Evolutionary conservation across 164 flowering plant species (phyloP).

Genomic region (Stephania yunnanensis): DNA sequence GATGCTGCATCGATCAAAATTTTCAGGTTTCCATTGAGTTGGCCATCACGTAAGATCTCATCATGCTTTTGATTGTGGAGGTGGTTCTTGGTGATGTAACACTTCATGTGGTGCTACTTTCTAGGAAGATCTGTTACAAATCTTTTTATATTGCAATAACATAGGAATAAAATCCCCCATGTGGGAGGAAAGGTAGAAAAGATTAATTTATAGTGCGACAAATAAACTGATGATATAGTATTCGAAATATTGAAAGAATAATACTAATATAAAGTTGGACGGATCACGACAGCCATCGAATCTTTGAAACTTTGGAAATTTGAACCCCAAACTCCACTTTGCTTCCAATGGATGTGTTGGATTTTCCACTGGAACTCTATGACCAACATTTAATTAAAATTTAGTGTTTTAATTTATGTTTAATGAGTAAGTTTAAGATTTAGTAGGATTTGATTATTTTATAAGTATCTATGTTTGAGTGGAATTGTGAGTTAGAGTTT

Average conservation of each 20-base stretch:
- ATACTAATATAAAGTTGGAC: neutral
- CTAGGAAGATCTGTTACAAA: neutral
- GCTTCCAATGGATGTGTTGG: neutral
- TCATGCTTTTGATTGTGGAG: neutral
- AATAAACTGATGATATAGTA: too few species aligned
- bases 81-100: neutral
- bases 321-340: neutral
- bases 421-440: too few species aligned
- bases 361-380: too few species aligned
- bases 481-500: too few species aligned
- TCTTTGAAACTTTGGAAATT: neutral
- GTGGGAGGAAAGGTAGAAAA: slow-evolving; percentile 2
- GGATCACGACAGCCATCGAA: neutral
- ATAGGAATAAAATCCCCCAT: neutral
- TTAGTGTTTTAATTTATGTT: too few species aligned
- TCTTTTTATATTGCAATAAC: neutral
- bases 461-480: too few species aligned
- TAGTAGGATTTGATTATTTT: too few species aligned
- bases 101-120: neutral
- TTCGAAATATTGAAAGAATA: neutral
- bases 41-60: neutral
- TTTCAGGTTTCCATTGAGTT: neutral
- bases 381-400: too few species aligned
- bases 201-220: neutral
- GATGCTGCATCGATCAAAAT: too few species aligned